A percentile compares a stretch with the other conserved stretches of the same genome.
Evolutionary conservation across 1,139 yeast species (phyloP).

Genomic region (Magnusiomyces paraingens): DNA sequence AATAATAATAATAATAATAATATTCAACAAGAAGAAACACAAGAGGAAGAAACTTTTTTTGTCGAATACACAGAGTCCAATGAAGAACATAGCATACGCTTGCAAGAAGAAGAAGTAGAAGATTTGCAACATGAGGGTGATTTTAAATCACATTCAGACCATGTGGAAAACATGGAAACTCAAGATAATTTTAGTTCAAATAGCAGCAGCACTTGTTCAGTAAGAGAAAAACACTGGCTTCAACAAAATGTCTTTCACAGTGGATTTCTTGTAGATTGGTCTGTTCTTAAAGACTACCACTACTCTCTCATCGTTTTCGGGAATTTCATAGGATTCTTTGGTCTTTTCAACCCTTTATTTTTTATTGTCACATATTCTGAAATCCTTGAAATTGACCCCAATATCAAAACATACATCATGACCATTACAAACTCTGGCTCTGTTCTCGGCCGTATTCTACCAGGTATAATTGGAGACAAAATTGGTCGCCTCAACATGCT

Average conservation of each 20-base stretch:
- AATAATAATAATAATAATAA: too few relatives aligned
- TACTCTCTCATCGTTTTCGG: constrained; percentile 24
- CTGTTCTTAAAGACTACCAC: constrained; percentile 20
- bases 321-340: constrained; percentile 31
- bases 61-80: too few relatives aligned
- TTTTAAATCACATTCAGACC: too few relatives aligned
- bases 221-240: neutral
- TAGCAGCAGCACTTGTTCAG: too few relatives aligned
- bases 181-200: too few relatives aligned
- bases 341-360: constrained; percentile 36
- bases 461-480: constrained; percentile 43
- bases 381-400: constrained; percentile 14
- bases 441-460: constrained; percentile 45
- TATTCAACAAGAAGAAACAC: too few relatives aligned
- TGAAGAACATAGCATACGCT: too few relatives aligned
- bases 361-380: constrained; percentile 8
- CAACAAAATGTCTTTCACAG: neutral
- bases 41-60: too few relatives aligned
- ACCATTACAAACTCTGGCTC: constrained; percentile 47
- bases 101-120: too few relatives aligned
- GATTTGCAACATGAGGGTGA: too few relatives aligned
- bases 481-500: constrained; percentile 43
- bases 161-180: too few relatives aligned
- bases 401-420: constrained; percentile 29
- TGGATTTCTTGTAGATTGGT: constrained; percentile 17